Conservation (phyloP, 148 eudicot genomes). For the Polygonum maritimum region DNA sequence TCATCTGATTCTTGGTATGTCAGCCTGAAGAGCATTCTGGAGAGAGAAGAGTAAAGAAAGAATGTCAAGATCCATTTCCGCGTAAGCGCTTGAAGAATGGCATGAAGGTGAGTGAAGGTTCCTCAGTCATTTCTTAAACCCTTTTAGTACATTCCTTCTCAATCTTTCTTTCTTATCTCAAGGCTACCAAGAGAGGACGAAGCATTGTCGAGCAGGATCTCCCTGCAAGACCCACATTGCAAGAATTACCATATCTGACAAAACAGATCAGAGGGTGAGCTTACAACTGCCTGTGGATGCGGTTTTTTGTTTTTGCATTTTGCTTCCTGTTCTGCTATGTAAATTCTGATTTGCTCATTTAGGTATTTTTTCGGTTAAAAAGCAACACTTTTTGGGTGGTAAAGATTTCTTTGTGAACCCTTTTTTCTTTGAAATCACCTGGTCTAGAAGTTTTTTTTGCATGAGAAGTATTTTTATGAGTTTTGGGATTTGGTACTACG, state of each 20-base stretch:
- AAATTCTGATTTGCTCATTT: neutral
- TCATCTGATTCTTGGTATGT: conserved; percentile 10
- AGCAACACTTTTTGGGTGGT: too few species aligned
- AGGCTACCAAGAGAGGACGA: conserved; percentile 58
- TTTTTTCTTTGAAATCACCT: too few species aligned
- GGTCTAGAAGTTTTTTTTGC: too few species aligned
- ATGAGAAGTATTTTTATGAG: too few species aligned
- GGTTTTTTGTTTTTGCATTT: neutral
- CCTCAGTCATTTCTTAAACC: neutral
- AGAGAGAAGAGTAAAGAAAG: conserved; percentile 30
- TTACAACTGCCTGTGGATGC: neutral
- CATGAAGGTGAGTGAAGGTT: conserved; percentile 29
- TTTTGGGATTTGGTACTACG: too few species aligned
- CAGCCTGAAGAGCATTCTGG: conserved; percentile 42
- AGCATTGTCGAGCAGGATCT: conserved; percentile 22
- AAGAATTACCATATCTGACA: conserved; percentile 27
- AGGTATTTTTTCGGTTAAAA: neutral
- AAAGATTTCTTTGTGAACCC: too few species aligned
- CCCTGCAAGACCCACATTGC: conserved; percentile 20
- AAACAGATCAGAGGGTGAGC: conserved; percentile 56
- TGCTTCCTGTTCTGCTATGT: neutral
- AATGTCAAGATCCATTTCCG: conserved; percentile 24
- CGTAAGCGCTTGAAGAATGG: conserved; percentile 33
- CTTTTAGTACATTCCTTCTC: neutral
- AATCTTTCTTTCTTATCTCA: conserved; percentile 15